Conservation (phyloP, 75 land plant species). For the Cryptomeria japonica region DNA sequence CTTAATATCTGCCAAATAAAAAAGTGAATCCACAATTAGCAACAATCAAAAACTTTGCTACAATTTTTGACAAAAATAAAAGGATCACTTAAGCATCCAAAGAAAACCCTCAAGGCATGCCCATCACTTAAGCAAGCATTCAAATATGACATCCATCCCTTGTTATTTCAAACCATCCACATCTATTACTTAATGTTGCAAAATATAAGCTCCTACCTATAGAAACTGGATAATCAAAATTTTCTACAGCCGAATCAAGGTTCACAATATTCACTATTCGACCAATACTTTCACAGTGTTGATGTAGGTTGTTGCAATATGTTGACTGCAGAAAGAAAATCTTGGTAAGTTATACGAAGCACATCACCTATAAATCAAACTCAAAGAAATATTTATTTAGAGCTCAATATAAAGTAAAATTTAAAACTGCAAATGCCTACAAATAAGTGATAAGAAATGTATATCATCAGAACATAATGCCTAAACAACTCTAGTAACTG, state of each 20-base stretch:
- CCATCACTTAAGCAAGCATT: background rate
- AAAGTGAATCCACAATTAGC: background rate
- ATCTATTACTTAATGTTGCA: background rate
- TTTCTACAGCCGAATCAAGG: constrained; percentile 95
- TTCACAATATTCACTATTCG: constrained; percentile 86
- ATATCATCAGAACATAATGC: background rate
- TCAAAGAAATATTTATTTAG: background rate
- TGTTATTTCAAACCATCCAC: background rate
- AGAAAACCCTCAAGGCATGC: background rate
- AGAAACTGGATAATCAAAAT: constrained; percentile 90
- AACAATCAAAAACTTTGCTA: background rate
- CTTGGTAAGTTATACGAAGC: background rate
- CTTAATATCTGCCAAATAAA: constrained; percentile 71
- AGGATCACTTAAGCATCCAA: background rate
- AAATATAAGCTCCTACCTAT: constrained; percentile 46
- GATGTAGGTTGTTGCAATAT: constrained; percentile 80
- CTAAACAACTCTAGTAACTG: background rate
- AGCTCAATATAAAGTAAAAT: background rate
- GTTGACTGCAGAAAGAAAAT: constrained; percentile 66
- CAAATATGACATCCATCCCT: background rate
- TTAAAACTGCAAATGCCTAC: background rate
- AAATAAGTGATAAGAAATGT: background rate
- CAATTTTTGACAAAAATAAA: background rate
- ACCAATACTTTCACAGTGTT: constrained; percentile 76
- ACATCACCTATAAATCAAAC: background rate